Percentiles rank a stretch among this genome's conserved stretches.
These are phyloP conservation scores for Plasmodium falciparum DNA, from an alignment of 169 alveolate species.

Conservation along the genomic window DNA sequence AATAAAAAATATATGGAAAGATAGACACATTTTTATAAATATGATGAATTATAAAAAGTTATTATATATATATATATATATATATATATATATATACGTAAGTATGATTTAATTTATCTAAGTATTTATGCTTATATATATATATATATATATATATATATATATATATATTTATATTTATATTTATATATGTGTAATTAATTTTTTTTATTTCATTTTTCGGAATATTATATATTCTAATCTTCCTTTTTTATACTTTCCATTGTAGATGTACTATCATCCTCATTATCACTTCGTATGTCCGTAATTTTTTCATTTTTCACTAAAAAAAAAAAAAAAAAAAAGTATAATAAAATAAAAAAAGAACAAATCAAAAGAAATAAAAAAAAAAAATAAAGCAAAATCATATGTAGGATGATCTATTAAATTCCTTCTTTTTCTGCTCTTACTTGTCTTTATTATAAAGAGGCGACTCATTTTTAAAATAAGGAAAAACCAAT, in stretches of 20 bases:
- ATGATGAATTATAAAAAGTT: too few species aligned
- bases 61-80: too few species aligned
- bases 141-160: too few species aligned
- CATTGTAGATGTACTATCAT: conserved; percentile 3
- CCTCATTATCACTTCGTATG: conserved; percentile 71
- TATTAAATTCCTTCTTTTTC: neutral
- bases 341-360: neutral
- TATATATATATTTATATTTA: neutral
- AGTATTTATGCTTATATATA: too few species aligned
- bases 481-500: conserved; percentile 65
- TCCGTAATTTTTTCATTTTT: conserved; percentile 41
- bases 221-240: conserved; percentile 2
- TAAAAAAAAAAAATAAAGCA: neutral
- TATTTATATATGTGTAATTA: too few species aligned
- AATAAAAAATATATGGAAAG: neutral
- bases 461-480: conserved; percentile 64
- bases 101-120: too few species aligned
- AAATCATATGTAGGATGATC: neutral
- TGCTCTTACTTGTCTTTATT: conserved; percentile 20
- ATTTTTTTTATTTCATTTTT: too few species aligned
- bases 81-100: too few species aligned
- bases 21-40: conserved; percentile 6
- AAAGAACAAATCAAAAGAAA: neutral
- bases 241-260: conserved; percentile 3
- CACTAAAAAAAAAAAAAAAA: conserved; percentile 15